Evolutionary conservation across 2,329 filamentous ascomycete genomes (phyloP), one percentile per base, ranked within the genome.

Genomic region (Lecanicillium sp.): DNA sequence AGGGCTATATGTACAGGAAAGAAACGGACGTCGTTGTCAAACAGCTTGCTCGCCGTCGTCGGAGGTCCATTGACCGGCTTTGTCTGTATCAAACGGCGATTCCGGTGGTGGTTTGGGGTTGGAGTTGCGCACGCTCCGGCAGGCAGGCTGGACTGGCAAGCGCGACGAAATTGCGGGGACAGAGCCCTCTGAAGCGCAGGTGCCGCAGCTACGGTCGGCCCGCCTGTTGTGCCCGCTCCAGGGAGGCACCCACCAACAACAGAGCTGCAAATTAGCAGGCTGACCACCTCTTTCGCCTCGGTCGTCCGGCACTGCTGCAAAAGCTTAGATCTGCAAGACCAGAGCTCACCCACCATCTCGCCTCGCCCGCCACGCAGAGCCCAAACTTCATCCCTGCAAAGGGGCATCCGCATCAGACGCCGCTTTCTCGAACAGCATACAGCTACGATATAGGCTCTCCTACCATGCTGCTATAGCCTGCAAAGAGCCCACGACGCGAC

Each of bases 381-480:
- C n/a, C n/a, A n/a, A 11, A 25, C 22, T 25, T 25, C 22, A 25
- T 25, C 22, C 22, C 22, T 25, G 22, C 22, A 6, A 25, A 25
- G 22, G 22, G 22, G 22, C 11, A 25, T 25, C 22, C 11, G n/a
- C 22, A 25, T 25, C 22, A 25, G 22, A 25, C 11, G 11, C 22
- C 22, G 11, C 7, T 25, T 11, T 25, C 11, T n/a, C n/a, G n/a
- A n/a, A n/a, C n/a, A 25, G 6, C 22, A 11, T 11, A 7, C 22
- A 25, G 11, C 7, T 25, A 25, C 22, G 11, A 25, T 25, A 25
- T 11, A 25, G 22, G 11, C 6, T 25, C 20, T 33, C 38, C 35
- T 36, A 39, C 11, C 18, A 42, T 42, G 40, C 32, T 33, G 36
- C 40, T 36, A 35, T 39, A 38, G 40, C 40, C 29, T 12, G 17